Evolutionary conservation across 768 basidiomycete genomes (phyloP).

Genomic region (Ephemerocybe angulata): DNA sequence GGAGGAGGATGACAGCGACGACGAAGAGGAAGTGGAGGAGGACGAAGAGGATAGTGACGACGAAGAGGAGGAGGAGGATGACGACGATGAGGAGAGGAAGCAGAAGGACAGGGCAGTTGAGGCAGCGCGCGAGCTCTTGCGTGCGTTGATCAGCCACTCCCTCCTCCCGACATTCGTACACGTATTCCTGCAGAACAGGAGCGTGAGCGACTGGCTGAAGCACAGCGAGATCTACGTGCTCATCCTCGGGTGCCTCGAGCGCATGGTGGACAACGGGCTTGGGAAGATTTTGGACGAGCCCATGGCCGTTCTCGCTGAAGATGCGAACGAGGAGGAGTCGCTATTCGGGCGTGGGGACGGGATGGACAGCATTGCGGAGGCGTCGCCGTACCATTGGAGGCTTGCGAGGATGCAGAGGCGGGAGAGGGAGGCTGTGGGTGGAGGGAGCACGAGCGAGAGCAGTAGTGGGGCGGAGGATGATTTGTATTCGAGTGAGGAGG

Average conservation of each 20-base stretch:
- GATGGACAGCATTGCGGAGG: no score
- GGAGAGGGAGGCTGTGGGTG: background rate
- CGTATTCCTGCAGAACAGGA: conserved; percentile 28
- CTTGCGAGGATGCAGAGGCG: background rate
- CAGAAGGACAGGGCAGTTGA: background rate
- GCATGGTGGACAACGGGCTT: conserved; percentile 14
- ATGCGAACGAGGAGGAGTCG: background rate
- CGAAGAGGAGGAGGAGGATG: conserved; percentile 11
- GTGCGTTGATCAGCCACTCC: conserved; percentile 9
- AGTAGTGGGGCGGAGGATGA: conserved; percentile 2
- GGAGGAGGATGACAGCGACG: conserved; percentile 8
- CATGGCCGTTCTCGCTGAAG: background rate
- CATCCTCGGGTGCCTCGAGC: conserved; percentile 26
- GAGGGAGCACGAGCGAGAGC: background rate
- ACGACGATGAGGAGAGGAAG: conserved; percentile 8
- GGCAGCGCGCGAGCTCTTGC: background rate
- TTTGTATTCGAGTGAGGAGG: background rate
- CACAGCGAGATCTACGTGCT: conserved; percentile 30
- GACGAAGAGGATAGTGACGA: conserved; percentile 3
- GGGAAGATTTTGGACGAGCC: conserved; percentile 16
- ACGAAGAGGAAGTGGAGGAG: conserved; percentile 7
- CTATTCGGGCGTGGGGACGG: no score
- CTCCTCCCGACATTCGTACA: conserved; percentile 31
- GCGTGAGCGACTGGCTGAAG: conserved; percentile 33
- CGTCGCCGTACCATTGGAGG: background rate